Evolutionary conservation across 495 filamentous ascomycete species (phyloP), one percentile per base, ranked within the genome.

Genomic region (Oidiodendron maius): DNA sequence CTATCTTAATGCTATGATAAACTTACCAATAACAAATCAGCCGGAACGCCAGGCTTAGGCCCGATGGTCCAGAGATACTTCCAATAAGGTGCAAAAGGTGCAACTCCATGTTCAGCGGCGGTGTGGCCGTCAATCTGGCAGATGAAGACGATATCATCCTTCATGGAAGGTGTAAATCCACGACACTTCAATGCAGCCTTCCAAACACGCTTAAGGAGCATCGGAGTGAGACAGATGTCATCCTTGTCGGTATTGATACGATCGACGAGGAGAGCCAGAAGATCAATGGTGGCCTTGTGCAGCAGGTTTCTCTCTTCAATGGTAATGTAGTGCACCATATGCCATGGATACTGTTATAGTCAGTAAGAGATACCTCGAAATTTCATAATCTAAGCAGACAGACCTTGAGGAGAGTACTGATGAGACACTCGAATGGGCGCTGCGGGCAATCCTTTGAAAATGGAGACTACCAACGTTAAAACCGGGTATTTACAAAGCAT

Each of bases 351-450:
- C 78, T 81, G 40, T 17, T 49, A n/a, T 23, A 35, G 48, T 43
- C 50, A 53, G 32, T 17, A 40, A 23, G 35, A 12, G 22, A 34
- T 44, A 17, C 37, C n/a, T 26, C 5, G 24, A 30, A 12, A n/a
- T n/a, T n/a, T n/a, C n/a, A n/a, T n/a, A n/a, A n/a, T n/a, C n/a
- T 18, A 26, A 40, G 23, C 22, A 32, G 3, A 26, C 59, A 48
- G 54, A 83, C 71, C 71, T 91, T 93, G 57, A 76, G 75, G 42
- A 93, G 66, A 0, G 81, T 87, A 53, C 78, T 86, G 52, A 89
- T 85, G 59, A 87, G 72, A 32, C 74, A 82, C 67, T 93, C 87
- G 52, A 79, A 91, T 9, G 81, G 76, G 1, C 87, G 82, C 64
- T 89, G 81, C 4, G 78, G 79, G 48, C 80, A 84, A 46, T 83